Evolutionary conservation across 345 rosid genomes (phyloP), one percentile per base, ranked within the genome.

Genomic region (Excoecaria cochinchinensis): DNA sequence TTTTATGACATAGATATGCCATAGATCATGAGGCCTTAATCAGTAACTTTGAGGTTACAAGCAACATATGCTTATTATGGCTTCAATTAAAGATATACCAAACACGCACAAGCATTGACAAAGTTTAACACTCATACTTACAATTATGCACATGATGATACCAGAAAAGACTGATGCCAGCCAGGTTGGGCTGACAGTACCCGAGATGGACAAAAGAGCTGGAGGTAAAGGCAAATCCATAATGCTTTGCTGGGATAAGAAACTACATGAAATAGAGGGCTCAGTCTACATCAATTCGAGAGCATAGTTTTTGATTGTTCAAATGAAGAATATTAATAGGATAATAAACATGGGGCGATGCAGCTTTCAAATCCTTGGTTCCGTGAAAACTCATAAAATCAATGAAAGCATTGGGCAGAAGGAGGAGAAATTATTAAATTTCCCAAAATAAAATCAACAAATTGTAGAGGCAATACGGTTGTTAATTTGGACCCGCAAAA

Each of bases 121-220:
- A 44, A 40, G 57, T 58, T 58, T 0, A 63, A 70, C 8, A 72
- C 16, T 15, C 25, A 67, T 22, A 70, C 89, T 86, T 78, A 87
- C 93, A 71, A 79, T 56, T 74, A 73, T 83, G 80, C 93, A 89
- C 75, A 85, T 79, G 76, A 86, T 53, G 74, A 86, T 82, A 62
- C 93, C 89, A 52, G 58, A 78, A 64, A 83, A 74, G 58, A 82
- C 51, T 16, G 87, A 79, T 39, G 75, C 81, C 62, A 86, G 70
- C 84, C 83, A 76, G 67, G 77, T 68, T 66, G 81, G 73, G 59
- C 38, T 57, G 19, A 66, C 31, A 57, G 42, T 79, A n/a, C 31
- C 77, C 58, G 25, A 36, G 62, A 74, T 4, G 55, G 79, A 77
- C 39, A n/a, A 24, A 40, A 77, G 56, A 12, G 24, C 65, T 17